Percentiles rank a stretch among this genome's conserved stretches.
phyloP scores from a whole-genome alignment of 108 stramenopile genomes.

The Discostella stelligeroides region DNA sequence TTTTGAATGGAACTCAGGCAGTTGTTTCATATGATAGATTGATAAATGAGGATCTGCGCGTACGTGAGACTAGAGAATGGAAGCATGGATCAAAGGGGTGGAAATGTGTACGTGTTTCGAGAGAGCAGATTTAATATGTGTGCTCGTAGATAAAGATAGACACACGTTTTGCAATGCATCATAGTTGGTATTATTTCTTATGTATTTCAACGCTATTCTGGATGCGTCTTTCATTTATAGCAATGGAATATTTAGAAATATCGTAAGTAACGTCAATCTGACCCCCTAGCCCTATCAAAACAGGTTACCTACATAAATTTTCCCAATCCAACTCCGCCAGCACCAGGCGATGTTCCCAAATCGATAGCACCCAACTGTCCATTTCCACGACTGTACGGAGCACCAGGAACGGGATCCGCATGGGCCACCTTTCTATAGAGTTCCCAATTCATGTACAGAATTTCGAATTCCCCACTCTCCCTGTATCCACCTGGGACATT shows the following conservation, averaged over 20 bases:
- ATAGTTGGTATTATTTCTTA: neutral
- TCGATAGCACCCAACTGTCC: constrained; percentile 82
- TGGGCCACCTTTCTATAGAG: constrained; percentile 75
- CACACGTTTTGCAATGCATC: no score
- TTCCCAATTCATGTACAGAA: constrained; percentile 86
- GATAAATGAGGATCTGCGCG: constrained; percentile 8
- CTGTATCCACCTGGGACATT: constrained; percentile 88
- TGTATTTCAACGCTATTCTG: neutral
- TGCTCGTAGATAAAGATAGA: no score
- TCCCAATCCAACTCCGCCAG: constrained; percentile 50
- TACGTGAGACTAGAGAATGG: constrained; percentile 38
- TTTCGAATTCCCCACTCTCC: constrained; percentile 83
- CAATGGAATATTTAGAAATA: no score
- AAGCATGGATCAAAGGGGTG: constrained; percentile 35
- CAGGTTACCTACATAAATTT: constrained; percentile 19
- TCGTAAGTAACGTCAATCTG: no score
- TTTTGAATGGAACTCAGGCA: constrained; percentile 67
- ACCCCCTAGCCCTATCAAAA: no score
- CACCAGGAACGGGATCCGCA: constrained; percentile 74
- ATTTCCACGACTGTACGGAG: constrained; percentile 74
- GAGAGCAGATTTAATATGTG: constrained; percentile 4
- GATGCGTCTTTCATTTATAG: neutral
- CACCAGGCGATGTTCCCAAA: constrained; percentile 37
- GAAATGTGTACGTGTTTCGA: constrained; percentile 29
- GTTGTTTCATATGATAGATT: constrained; percentile 64